These are phyloP conservation scores for Solanum chaucha DNA, from an alignment of 257 asterid species.

Conservation along the genomic window DNA sequence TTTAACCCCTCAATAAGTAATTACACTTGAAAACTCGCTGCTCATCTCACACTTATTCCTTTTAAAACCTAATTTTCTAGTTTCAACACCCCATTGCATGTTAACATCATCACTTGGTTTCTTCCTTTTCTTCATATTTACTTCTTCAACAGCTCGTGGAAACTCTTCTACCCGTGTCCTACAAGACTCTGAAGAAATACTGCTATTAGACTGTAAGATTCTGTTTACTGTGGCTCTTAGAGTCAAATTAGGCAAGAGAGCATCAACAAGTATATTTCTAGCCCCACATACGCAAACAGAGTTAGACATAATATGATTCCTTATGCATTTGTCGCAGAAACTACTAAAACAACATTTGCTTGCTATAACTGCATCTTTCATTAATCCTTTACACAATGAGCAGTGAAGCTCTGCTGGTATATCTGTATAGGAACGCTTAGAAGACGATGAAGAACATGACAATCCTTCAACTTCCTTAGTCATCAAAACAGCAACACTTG, in stretches of 20 bases:
- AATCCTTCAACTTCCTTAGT: constrained; percentile 73
- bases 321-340: constrained; percentile 83
- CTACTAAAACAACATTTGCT: constrained; percentile 93
- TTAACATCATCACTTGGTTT: constrained; percentile 49
- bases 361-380: constrained; percentile 93
- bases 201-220: constrained; percentile 54
- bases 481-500: constrained; percentile 69
- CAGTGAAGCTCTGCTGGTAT: constrained; percentile 86
- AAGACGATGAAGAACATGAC: constrained; percentile 8
- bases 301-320: constrained; percentile 68
- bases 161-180: constrained; percentile 34
- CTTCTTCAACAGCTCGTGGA: constrained; percentile 77
- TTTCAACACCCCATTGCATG: constrained; percentile 54
- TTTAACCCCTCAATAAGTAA: not conserved
- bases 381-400: constrained; percentile 85
- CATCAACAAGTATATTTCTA: constrained; percentile 69
- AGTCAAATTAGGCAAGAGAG: constrained; percentile 85
- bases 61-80: not conserved
- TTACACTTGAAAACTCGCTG: not conserved
- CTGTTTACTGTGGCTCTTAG: constrained; percentile 73
- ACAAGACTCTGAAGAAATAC: constrained; percentile 35
- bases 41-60: not conserved
- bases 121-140: constrained; percentile 42
- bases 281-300: constrained; percentile 76
- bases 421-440: constrained; percentile 56